These are phyloP conservation scores for Puccinellia tenuiflora DNA, from an alignment of 176 grass and related monocot species.

Conservation along the genomic window DNA sequence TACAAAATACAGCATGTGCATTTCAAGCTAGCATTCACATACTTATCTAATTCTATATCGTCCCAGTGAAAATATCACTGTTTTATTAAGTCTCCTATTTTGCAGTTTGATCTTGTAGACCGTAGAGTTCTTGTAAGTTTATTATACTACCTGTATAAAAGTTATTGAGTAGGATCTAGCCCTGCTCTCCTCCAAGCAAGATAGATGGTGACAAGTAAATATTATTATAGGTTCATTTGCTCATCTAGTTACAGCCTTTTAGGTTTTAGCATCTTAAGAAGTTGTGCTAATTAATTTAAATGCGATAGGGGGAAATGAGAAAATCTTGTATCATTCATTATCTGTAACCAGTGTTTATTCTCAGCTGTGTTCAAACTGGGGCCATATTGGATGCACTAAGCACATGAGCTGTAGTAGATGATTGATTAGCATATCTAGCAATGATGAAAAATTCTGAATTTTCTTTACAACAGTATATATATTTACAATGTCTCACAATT, in stretches of 20 bases:
- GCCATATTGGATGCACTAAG: too few relatives aligned
- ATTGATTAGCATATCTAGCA: too few relatives aligned
- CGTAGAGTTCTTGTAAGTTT: not conserved
- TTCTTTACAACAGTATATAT: too few relatives aligned
- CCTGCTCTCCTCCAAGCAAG: not conserved
- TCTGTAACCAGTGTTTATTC: not conserved
- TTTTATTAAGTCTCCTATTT: not conserved
- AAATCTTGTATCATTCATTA: not conserved
- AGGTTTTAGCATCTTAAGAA: not conserved
- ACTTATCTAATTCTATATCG: not conserved
- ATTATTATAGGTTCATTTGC: not conserved
- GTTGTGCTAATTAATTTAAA: not conserved
- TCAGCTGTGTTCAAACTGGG: not conserved
- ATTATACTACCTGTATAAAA: not conserved
- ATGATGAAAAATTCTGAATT: too few relatives aligned
- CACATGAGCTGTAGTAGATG: too few relatives aligned
- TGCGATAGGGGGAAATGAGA: not conserved
- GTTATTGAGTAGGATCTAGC: not conserved
- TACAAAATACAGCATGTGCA: conserved; percentile 3
- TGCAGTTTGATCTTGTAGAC: not conserved
- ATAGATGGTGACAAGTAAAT: not conserved
- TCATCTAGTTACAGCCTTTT: not conserved
- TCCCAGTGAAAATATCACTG: not conserved
- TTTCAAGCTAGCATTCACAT: not conserved
- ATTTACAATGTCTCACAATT: too few relatives aligned